These are phyloP conservation scores for Boletus subcaerulescens DNA, from an alignment of 768 basidiomycete genomes.

Conservation along the genomic window DNA sequence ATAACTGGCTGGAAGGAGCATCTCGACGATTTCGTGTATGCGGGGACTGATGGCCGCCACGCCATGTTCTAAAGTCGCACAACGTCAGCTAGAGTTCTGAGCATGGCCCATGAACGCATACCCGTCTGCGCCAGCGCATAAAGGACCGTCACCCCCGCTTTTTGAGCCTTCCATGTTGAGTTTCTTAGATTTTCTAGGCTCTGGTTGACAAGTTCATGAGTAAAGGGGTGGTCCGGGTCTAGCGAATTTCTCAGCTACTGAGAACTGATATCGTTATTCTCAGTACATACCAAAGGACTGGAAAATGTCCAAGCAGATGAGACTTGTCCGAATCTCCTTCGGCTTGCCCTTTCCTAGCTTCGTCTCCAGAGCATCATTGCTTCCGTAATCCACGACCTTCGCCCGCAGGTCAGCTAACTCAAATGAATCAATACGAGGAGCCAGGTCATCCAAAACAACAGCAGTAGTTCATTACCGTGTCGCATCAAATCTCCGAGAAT, in stretches of 20 bases:
- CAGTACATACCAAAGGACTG: constrained; percentile 10
- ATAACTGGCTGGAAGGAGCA: neutral
- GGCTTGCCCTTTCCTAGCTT: constrained; percentile 10
- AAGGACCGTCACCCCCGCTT: constrained; percentile 23
- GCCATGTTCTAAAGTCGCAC: neutral
- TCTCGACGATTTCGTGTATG: neutral
- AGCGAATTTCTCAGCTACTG: neutral
- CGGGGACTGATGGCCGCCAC: neutral
- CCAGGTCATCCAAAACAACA: neutral
- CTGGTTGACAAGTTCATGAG: constrained; percentile 4
- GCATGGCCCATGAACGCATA: neutral
- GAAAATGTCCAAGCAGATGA: constrained; percentile 20
- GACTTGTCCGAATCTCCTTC: constrained; percentile 16
- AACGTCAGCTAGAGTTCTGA: neutral
- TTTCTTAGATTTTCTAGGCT: neutral
- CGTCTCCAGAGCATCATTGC: constrained; percentile 7
- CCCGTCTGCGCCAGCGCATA: constrained; percentile 21
- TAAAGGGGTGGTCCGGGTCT: constrained; percentile 7
- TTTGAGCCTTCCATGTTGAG: constrained; percentile 16
- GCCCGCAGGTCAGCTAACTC: constrained; percentile 13
- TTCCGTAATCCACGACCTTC: constrained; percentile 8
- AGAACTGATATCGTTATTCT: neutral
- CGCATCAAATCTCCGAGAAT: constrained; percentile 20
- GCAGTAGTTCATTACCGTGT: constrained; percentile 11
- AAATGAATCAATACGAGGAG: neutral